phyloP scores from a whole-genome alignment of 2,329 filamentous ascomycete species.

The Beauveria bassiana region DNA sequence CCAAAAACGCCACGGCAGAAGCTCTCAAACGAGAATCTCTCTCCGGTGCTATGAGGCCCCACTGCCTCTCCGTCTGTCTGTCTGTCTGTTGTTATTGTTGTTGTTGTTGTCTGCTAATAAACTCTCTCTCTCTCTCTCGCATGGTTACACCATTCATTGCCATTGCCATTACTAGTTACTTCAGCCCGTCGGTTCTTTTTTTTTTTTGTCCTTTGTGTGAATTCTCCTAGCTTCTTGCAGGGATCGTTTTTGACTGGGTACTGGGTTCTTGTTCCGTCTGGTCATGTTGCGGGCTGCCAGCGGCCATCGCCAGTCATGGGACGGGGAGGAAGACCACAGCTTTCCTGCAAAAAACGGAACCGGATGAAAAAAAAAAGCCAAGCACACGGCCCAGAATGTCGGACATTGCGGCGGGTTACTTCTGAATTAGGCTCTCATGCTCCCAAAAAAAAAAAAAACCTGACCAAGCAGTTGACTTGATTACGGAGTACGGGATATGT shows the following conservation, averaged over 20 bases:
- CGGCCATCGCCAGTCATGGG: constrained; percentile 8
- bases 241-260: not conserved
- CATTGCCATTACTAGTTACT: not conserved
- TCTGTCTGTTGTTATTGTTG: no score
- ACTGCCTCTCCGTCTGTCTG: not conserved
- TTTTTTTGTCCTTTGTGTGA: constrained; percentile 1
- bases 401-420: constrained; percentile 8
- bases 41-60: constrained; percentile 10
- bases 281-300: constrained; percentile 6
- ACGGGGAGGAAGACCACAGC: not conserved
- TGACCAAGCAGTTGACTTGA: not conserved
- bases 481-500: no score
- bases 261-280: not conserved
- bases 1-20: constrained; percentile 11
- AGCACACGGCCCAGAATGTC: constrained; percentile 4
- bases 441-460: not conserved
- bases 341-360: not conserved
- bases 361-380: not conserved
- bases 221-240: constrained; percentile 9
- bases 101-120: not conserved
- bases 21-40: constrained; percentile 10
- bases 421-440: constrained; percentile 5
- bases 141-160: constrained; percentile 3
- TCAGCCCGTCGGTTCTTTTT: constrained; percentile 1
- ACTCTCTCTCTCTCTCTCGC: not conserved